Percentiles rank a stretch among this genome's conserved stretches.
These are phyloP conservation scores for Pholiota adiposa DNA, from an alignment of 1,284 basidiomycete genomes.

Conservation along the genomic window DNA sequence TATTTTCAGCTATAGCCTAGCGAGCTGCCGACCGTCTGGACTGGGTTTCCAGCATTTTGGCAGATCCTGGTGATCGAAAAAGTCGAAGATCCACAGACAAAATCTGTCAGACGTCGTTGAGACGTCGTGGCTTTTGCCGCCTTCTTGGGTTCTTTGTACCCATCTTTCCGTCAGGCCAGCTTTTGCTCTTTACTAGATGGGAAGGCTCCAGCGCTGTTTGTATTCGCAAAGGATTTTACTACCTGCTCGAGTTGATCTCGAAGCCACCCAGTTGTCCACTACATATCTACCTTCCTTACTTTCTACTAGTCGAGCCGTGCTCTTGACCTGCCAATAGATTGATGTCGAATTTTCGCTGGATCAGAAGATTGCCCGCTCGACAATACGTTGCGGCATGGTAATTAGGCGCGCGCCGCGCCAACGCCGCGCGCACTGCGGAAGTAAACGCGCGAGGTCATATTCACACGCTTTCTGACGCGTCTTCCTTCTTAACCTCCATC, in stretches of 20 bases:
- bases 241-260: background rate
- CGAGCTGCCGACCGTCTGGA: background rate
- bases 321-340: background rate
- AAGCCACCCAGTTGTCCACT: background rate
- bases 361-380: too few species aligned
- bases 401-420: too few species aligned
- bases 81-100: background rate
- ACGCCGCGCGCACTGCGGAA: too few species aligned
- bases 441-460: background rate
- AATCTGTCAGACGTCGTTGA: background rate
- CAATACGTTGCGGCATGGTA: too few species aligned
- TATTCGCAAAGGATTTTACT: background rate
- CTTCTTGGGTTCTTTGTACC: too few species aligned
- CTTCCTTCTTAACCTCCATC: background rate
- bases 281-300: background rate
- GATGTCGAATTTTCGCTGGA: background rate
- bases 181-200: too few species aligned
- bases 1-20: background rate
- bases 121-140: background rate
- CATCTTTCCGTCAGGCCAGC: background rate
- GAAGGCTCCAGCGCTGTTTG: background rate
- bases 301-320: background rate
- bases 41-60: background rate
- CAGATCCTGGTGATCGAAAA: background rate
- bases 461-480: background rate